Evolutionary conservation across 129 eudicot species (phyloP), one percentile per base, ranked within the genome.

Genomic region (Oenanthe sinensis): DNA sequence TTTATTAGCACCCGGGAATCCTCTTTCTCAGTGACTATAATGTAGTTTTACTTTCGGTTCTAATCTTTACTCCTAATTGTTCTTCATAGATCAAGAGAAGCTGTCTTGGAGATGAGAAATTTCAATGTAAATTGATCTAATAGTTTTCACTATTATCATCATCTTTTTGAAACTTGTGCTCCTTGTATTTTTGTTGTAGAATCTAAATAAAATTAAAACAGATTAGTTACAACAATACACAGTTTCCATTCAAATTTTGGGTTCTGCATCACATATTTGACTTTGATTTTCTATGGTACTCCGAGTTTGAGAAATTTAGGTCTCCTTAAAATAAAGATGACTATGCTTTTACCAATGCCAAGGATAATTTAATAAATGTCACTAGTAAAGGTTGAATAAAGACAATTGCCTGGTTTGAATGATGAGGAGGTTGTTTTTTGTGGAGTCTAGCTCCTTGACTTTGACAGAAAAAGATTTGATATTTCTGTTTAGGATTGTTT

Each of bases 41-140:
- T 24, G 36, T 60, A 77, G 39, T 24, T 54, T 24, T 54, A 36
- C n/a, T 55, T 22, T 39, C 2, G 37, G 10, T 42, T 77, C 14
- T 26, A 65, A 44, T 22, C 48, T 63, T 44, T 77, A 77, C 71
- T 78, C 62, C 10, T 54, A 26, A 75, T 77, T 33, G 48, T 44
- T 20, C 60, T 44, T 65, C 9, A 26, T 45, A 36, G 24, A 60
- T 62, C 46, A 62, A 62, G 67, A n/a, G 4, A 15, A 20, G 24
- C 16, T 26, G 14, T 77, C 45, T 65, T 28, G 75, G 14, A 65
- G 60, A 73, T 9, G 13, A 17, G 19, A 55, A 3, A 6, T n/a
- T 63, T 46, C 44, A 13, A n/a, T 77, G 80, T 45, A 26, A 28
- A 78, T 49, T 37, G 55, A 26, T 43, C 49, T 54, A 42, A 6